Percentiles rank a stretch among this genome's conserved stretches.
These are phyloP conservation scores for Pseudodiploospora longispora DNA, from an alignment of 2,329 filamentous ascomycete genomes.

Conservation along the genomic window DNA sequence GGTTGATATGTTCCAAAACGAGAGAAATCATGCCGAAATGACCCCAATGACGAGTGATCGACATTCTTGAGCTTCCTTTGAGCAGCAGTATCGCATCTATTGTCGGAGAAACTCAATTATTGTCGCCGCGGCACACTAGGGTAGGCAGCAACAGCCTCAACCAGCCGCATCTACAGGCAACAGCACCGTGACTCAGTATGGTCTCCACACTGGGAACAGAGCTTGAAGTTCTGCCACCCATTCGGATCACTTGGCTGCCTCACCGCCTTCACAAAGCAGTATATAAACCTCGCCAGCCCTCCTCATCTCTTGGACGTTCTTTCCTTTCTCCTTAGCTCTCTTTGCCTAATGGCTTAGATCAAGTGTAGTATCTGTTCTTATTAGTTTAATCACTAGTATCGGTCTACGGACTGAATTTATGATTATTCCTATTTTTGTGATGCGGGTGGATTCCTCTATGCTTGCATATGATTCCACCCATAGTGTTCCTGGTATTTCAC, in stretches of 20 bases:
- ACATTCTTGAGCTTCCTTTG: no score
- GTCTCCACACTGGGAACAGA: no score
- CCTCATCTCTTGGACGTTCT: constrained; percentile 6
- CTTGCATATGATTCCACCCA: constrained; percentile 32
- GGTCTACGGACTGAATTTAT: constrained; percentile 61
- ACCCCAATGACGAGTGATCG: no score
- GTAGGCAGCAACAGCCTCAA: no score
- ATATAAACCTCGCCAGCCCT: constrained; percentile 17
- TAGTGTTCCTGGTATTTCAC: constrained; percentile 39
- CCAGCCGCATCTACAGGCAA: no score
- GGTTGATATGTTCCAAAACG: no score
- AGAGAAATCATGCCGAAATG: no score
- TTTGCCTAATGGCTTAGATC: constrained; percentile 68
- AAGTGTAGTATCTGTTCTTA: constrained; percentile 97
- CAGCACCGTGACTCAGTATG: no score
- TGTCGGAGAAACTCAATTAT: no score
- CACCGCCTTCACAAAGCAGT: constrained; percentile 12
- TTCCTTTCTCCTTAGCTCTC: constrained; percentile 33
- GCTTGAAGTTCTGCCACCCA: constrained; percentile 3
- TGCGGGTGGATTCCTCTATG: constrained; percentile 29
- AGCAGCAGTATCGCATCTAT: no score
- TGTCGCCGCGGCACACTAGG: no score
- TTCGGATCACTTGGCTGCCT: not conserved
- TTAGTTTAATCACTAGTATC: constrained; percentile 95
- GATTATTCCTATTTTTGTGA: constrained; percentile 67